Conservation (phyloP, 352 stramenopile genomes). For the Pythium folliculosum region DNA sequence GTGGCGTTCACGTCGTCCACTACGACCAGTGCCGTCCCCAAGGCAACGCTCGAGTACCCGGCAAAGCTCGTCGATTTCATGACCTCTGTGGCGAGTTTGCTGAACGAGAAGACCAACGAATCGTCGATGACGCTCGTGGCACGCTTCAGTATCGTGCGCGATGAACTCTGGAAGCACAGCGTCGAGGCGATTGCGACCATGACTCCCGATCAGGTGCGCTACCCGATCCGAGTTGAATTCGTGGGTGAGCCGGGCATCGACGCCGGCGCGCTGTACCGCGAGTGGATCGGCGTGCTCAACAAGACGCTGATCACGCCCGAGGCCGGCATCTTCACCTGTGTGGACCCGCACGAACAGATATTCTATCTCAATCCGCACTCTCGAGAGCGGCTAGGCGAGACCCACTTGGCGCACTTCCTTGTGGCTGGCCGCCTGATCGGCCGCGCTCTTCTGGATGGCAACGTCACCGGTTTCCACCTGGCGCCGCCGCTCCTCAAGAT, state of each 20-base stretch:
- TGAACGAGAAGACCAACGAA: neutral
- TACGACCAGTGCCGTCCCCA: neutral
- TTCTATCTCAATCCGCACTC: slow-evolving; percentile 34
- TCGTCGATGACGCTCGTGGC: neutral
- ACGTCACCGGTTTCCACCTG: slow-evolving; percentile 94
- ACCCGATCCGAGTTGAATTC: slow-evolving; percentile 10
- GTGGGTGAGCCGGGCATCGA: neutral
- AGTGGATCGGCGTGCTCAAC: neutral
- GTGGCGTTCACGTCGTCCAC: neutral
- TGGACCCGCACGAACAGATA: neutral
- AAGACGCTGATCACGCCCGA: neutral
- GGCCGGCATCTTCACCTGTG: neutral
- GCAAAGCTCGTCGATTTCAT: slow-evolving; percentile 19
- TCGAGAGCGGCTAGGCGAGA: slow-evolving; percentile 46
- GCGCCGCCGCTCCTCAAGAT: slow-evolving; percentile 96
- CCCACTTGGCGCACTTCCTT: slow-evolving; percentile 66
- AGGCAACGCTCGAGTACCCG: slow-evolving; percentile 7
- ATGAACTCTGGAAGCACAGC: neutral
- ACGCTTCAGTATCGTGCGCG: neutral
- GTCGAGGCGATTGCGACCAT: slow-evolving; percentile 6
- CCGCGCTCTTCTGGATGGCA: slow-evolving; percentile 82
- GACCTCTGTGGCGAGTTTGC: slow-evolving; percentile 1
- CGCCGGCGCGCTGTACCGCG: neutral
- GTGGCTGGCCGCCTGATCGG: slow-evolving; percentile 55
- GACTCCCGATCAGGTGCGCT: neutral